Percentiles rank a stretch among this genome's conserved stretches.
Evolutionary conservation across 108 stramenopile genomes (phyloP).

Genomic region (Nannochloropsis oceanica): DNA sequence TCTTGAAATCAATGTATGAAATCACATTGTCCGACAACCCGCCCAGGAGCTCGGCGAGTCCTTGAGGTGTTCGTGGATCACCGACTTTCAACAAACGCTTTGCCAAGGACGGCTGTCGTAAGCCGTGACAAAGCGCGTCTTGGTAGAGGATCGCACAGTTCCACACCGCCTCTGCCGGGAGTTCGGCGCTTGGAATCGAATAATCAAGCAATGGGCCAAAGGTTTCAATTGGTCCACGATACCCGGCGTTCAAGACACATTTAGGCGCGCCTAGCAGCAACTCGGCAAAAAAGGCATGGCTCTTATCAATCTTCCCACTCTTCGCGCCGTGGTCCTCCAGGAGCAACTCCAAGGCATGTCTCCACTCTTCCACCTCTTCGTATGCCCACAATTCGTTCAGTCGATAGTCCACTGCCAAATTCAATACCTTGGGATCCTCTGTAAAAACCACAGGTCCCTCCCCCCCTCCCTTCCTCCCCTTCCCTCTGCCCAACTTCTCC

Average conservation of each 20-base stretch:
- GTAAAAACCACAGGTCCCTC: background rate
- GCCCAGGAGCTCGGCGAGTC: background rate
- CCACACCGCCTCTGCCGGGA: background rate
- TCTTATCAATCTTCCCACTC: background rate
- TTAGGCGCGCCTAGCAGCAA: background rate
- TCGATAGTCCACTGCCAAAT: background rate
- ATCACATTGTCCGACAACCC: background rate
- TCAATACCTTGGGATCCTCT: background rate
- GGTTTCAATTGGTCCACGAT: background rate
- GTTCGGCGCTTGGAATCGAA: background rate
- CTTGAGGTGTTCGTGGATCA: background rate
- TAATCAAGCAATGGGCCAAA: background rate
- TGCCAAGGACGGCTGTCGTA: background rate
- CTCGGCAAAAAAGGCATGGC: background rate
- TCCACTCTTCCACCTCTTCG: background rate
- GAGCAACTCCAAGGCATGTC: background rate
- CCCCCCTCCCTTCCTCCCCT: background rate
- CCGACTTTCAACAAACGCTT: background rate
- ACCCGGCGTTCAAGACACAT: background rate
- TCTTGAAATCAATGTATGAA: background rate
- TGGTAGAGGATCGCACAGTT: background rate
- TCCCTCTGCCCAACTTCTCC: background rate
- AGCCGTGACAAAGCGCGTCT: background rate
- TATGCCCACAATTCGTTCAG: background rate
- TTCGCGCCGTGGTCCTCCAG: background rate